These are phyloP conservation scores for Leccinellum luteum DNA, from an alignment of 768 basidiomycete genomes.

Conservation along the genomic window DNA sequence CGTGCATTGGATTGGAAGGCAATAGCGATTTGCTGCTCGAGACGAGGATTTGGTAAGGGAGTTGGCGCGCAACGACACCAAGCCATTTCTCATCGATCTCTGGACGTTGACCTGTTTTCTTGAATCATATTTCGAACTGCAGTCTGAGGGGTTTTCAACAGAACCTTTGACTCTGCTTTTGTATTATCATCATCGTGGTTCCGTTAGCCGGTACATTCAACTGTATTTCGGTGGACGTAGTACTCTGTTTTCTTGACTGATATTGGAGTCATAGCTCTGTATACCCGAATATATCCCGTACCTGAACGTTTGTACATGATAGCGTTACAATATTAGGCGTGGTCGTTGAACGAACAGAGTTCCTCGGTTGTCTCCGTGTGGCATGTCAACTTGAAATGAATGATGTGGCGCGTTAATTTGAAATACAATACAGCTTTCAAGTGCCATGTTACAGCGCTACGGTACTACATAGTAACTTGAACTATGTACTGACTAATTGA, in stretches of 20 bases:
- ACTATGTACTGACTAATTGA: too few relatives aligned
- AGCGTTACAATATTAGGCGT: background rate
- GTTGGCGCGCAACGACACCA: background rate
- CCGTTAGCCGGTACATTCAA: background rate
- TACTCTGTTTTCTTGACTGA: background rate
- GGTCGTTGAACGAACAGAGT: background rate
- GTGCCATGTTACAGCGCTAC: too few relatives aligned
- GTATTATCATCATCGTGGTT: background rate
- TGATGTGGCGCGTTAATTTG: too few relatives aligned
- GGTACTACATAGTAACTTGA: too few relatives aligned
- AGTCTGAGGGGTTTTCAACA: background rate
- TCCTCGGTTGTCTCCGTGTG: background rate
- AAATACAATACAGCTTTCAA: too few relatives aligned
- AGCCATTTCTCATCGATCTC: background rate
- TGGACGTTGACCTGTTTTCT: background rate
- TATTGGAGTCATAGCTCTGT: background rate
- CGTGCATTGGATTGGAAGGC: constrained; percentile 85
- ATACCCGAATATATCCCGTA: background rate
- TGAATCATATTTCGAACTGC: background rate
- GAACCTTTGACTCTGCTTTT: background rate
- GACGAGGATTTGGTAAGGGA: constrained; percentile 80
- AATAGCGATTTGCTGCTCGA: constrained; percentile 83
- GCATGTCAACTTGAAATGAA: background rate
- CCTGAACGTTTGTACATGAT: background rate
- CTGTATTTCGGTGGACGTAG: background rate